Evolutionary conservation across 2,329 filamentous ascomycete species (phyloP), one percentile per base, ranked within the genome.

Genomic region (Botrytis aclada): DNA sequence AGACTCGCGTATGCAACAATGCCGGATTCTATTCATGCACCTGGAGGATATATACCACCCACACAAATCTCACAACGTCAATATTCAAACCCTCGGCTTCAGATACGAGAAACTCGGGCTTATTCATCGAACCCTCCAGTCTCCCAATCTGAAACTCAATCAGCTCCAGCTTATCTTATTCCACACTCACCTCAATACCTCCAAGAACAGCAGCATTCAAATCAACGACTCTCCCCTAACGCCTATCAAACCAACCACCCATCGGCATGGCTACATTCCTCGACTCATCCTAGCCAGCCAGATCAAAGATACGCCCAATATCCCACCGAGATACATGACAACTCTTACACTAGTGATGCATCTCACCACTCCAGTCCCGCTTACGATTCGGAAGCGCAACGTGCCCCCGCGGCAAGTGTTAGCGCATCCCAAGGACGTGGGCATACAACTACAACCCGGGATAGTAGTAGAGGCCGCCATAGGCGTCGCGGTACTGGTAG

Each of bases 401-500:
- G 4, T n/a, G 47, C 47, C 29, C 25, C 47, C 4, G 47, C 3
- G 25, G 25, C 47, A n/a, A 14, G 12, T n/a, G 12, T n/a, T 29
- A 12, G 5, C 25, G 47, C 12, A 54, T 54, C 25, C 25, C 47
- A 54, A 29, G 12, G 14, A n/a, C 51, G 51, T 5, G 51, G 6
- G 6, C 3, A 29, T 54, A 54, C 51, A 29, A 8, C 1, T 54
- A 7, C 14, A n/a, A 8, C n/a, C 14, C n/a, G 6, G 6, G 3
- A 54, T 29, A 29, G 5, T 29, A n/a, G 14, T 18, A n/a, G 51
- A 2, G 1, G n/a, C 51, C 5, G 14, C 51, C 51, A 0, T 18
- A 0, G 12, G 8, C 6, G 0, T 29, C n/a, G 51, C 14, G 0
- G n/a, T 18, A 3, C 1, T 29, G n/a, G n/a, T 54, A 16, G 14